Conservation (phyloP, 257 asterid genomes). For the Avicennia marina region DNA sequence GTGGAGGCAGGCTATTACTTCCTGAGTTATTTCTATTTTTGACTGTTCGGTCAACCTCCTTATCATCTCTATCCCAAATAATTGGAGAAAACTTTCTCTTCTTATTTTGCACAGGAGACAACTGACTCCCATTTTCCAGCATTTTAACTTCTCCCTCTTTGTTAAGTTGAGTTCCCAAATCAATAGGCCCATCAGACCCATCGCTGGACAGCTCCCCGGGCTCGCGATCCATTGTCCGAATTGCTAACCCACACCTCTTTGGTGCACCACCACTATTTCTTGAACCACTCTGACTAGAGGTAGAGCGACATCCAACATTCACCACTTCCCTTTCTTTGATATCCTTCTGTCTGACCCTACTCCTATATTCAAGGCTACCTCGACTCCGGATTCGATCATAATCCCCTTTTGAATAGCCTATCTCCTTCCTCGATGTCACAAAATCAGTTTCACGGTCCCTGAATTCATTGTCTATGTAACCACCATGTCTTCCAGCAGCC, state of each 20-base stretch:
- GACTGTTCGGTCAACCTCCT: slow-evolving; percentile 27
- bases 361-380: slow-evolving; percentile 32
- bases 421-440: slow-evolving; percentile 41
- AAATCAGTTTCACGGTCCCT: slow-evolving; percentile 54
- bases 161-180: slow-evolving; percentile 30
- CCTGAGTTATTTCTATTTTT: slow-evolving; percentile 31
- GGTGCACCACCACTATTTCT: slow-evolving; percentile 40
- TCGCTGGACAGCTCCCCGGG: slow-evolving; percentile 90
- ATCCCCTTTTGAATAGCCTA: slow-evolving; percentile 41
- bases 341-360: slow-evolving; percentile 55
- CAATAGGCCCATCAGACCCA: slow-evolving; percentile 67
- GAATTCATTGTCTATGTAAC: slow-evolving; percentile 54
- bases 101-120: slow-evolving; percentile 31
- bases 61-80: slow-evolving; percentile 82
- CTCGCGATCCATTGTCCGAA: slow-evolving; percentile 47
- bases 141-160: slow-evolving; percentile 31
- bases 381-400: slow-evolving; percentile 39
- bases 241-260: slow-evolving; percentile 27
- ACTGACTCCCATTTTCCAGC: slow-evolving; percentile 33
- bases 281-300: slow-evolving; percentile 48
- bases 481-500: slow-evolving; percentile 83
- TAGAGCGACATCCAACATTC: slow-evolving; percentile 39
- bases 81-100: slow-evolving; percentile 83
- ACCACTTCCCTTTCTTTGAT: slow-evolving; percentile 42
- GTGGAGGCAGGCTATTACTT: slow-evolving; percentile 27